Conservation (phyloP, 2,329 filamentous ascomycete genomes). For the Stagonosporopsis vannaccii region DNA sequence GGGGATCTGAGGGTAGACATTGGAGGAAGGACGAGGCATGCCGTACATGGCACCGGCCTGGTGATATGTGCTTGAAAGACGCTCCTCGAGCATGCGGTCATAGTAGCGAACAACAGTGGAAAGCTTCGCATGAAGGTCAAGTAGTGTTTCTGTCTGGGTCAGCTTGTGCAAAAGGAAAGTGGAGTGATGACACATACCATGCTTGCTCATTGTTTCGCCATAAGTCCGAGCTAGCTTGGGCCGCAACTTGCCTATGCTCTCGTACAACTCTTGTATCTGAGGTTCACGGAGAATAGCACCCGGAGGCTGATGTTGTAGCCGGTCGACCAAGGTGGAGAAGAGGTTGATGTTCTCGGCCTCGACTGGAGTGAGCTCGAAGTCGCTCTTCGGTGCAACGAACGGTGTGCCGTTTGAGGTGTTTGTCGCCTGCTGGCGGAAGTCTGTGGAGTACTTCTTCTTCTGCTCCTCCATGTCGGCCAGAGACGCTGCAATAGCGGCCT, state of each 20-base stretch:
- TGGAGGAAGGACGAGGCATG: constrained; percentile 58
- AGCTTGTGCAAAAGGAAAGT: constrained; percentile 31
- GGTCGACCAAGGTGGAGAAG: constrained; percentile 91
- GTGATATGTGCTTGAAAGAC: constrained; percentile 89
- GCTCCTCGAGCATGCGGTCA: constrained; percentile 96
- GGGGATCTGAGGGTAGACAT: constrained; percentile 74
- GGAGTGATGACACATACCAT: constrained; percentile 66
- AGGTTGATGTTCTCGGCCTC: constrained; percentile 98
- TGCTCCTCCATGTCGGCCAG: constrained; percentile 98
- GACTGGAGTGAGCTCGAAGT: constrained; percentile 91
- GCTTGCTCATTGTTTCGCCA: constrained; percentile 99
- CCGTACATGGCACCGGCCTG: constrained; percentile 66
- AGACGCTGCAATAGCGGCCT: constrained; percentile 93
- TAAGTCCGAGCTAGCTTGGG: constrained; percentile 95
- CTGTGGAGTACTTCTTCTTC: constrained; percentile 86
- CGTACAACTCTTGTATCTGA: constrained; percentile 97
- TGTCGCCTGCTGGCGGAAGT: constrained; percentile 77
- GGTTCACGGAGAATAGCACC: constrained; percentile 96
- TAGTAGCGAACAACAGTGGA: constrained; percentile 97
- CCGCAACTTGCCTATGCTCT: constrained; percentile 90
- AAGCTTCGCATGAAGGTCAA: constrained; percentile 93
- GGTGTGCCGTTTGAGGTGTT: constrained; percentile 59
- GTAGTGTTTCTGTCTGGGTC: constrained; percentile 74
- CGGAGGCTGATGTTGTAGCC: constrained; percentile 91
- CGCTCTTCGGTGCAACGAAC: constrained; percentile 76